Evolutionary conservation across 768 basidiomycete genomes (phyloP), one percentile per base, ranked within the genome.

Genomic region (Dioszegia hungarica): DNA sequence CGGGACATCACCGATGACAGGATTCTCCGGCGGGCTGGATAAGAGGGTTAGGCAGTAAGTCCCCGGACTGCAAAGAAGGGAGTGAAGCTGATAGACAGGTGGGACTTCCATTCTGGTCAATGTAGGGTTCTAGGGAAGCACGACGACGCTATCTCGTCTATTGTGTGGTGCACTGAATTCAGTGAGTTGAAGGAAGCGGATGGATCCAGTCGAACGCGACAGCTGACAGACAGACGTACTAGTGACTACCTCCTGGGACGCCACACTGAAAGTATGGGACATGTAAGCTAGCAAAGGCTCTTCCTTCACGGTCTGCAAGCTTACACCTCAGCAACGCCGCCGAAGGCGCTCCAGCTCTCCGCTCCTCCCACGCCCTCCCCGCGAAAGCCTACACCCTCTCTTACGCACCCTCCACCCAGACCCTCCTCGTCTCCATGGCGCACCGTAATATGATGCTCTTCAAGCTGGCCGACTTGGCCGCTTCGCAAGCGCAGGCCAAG

Each of bases 211-310:
- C 31, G n/a, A n/a, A n/a, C n/a, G n/a, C n/a, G 19, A 34, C 25
- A 9, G 38, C 60, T 54, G 15, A 58, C 38, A 29, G 36, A 5
- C 64, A 92, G 90, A 88, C 65, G 60, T 78, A 0, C 79, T 97
- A 24, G 81, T 97, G 41, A 87, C 90, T 0, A 90, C 88, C 11
- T 92, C 91, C 15, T 97, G 92, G 91, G 93, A 97, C 73, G 84
- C 86, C 45, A 87, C 89, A 0, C 69, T 98, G 24, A 86, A 86
- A 11, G 83, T 92, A 68, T 95, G 90, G 86, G 91, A 97, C 68
- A 83, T 73, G 74, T 73, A 43, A 56, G 72, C 68, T 37, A 19
- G 24, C 28, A 2, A 25, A 5, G 12, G 6, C 37, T 17, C 50
- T 22, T 6, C 5, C 28, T 54, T 31, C 10, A 10, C 28, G 1